phyloP scores from a whole-genome alignment of 1,284 basidiomycete species.

The Anthracocystis panici-leucophaei region DNA sequence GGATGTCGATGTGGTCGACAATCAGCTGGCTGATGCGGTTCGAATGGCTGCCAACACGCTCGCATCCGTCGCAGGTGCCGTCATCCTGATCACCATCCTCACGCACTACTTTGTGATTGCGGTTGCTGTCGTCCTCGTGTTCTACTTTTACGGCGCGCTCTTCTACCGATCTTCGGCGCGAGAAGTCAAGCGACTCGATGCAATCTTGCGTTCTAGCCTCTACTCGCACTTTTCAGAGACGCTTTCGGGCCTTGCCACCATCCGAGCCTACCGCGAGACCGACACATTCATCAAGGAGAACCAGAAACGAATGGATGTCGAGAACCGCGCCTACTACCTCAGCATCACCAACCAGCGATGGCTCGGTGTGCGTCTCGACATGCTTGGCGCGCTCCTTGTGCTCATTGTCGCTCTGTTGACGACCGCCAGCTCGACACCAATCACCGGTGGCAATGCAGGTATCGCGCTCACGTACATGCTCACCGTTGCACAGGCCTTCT shows the following conservation, averaged over 20 bases:
- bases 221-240: conserved; percentile 89
- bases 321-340: conserved; percentile 90
- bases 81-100: conserved; percentile 78
- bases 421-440: conserved; percentile 43
- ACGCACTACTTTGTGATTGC: conserved; percentile 77
- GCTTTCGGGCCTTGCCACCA: conserved; percentile 85
- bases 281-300: conserved; percentile 74
- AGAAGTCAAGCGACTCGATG: conserved; percentile 85
- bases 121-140: conserved; percentile 69
- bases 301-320: conserved; percentile 79
- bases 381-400: conserved; percentile 67
- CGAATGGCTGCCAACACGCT: conserved; percentile 68
- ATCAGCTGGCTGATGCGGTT: conserved; percentile 72
- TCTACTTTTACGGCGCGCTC: conserved; percentile 72
- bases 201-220: conserved; percentile 77
- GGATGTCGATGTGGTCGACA: conserved; percentile 89
- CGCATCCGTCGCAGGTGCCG: conserved; percentile 73
- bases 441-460: conserved; percentile 56
- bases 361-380: conserved; percentile 78
- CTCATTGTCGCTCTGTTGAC: conserved; percentile 64
- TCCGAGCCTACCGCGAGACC: conserved; percentile 78
- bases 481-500: conserved; percentile 61
- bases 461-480: conserved; percentile 66
- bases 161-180: conserved; percentile 90
- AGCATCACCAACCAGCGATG: conserved; percentile 85